Evolutionary conservation across 1,284 basidiomycete species (phyloP).

Genomic region (Volvariella volvacea): DNA sequence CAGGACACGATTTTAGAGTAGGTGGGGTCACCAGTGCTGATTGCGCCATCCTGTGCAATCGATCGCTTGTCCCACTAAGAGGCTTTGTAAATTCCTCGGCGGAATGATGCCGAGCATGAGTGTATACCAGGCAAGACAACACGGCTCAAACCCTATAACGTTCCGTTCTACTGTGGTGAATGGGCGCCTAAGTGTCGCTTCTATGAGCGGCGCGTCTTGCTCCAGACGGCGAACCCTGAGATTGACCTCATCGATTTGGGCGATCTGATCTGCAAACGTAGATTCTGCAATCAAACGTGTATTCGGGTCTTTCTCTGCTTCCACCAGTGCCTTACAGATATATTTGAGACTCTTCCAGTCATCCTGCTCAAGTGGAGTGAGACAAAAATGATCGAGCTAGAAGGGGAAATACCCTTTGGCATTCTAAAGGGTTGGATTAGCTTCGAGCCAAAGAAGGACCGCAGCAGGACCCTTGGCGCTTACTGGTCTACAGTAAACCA

Average conservation of each 20-base stretch:
- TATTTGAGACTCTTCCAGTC: constrained; percentile 21
- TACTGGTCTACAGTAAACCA: constrained; percentile 24
- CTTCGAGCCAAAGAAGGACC: no score
- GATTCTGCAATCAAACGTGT: constrained; percentile 8
- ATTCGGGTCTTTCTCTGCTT: constrained; percentile 13
- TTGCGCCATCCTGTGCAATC: constrained; percentile 23
- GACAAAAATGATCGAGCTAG: neutral
- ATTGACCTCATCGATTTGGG: constrained; percentile 8
- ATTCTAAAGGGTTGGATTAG: no score
- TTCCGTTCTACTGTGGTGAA: constrained; percentile 19
- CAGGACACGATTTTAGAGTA: constrained; percentile 18
- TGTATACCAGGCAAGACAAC: constrained; percentile 27
- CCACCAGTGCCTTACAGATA: constrained; percentile 19
- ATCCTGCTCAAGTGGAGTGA: constrained; percentile 8
- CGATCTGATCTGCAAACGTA: constrained; percentile 10
- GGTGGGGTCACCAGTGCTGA: constrained; percentile 7
- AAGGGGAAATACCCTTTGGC: no score
- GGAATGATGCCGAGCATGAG: neutral
- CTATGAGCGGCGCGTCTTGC: constrained; percentile 10
- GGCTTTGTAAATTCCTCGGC: neutral
- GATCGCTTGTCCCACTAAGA: constrained; percentile 23
- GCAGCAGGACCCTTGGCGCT: no score
- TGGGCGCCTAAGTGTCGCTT: constrained; percentile 11
- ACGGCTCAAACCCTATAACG: constrained; percentile 25
- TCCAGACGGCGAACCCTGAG: constrained; percentile 12